A percentile compares a stretch with the other conserved stretches of the same genome.
phyloP scores from a whole-genome alignment of 2,329 filamentous ascomycete species.

The Xylariomycetidae sp. region DNA sequence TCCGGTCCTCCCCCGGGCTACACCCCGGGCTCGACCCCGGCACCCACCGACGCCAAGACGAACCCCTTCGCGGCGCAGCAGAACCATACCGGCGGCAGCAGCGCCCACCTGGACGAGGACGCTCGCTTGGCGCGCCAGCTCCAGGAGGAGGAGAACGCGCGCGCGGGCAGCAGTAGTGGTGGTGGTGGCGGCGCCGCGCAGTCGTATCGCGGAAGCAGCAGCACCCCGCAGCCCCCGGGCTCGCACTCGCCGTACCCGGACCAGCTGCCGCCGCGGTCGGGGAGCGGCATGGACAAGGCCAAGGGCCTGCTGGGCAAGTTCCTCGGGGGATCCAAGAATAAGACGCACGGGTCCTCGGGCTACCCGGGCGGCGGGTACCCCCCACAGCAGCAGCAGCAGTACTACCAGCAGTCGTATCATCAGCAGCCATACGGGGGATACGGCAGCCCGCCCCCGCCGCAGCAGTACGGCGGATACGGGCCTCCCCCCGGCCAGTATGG shows the following conservation, averaged over 20 bases:
- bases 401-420: conserved; percentile 14
- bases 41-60: conserved; percentile 54
- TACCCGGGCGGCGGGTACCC: conserved; percentile 29
- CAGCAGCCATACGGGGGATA: conserved; percentile 22
- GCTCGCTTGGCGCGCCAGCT: conserved; percentile 64
- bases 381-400: conserved; percentile 27
- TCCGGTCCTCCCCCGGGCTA: conserved; percentile 67
- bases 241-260: conserved; percentile 26
- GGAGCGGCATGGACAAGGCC: conserved; percentile 35
- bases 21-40: conserved; percentile 41
- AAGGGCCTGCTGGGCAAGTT: conserved; percentile 32
- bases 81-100: conserved; percentile 11
- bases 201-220: conserved; percentile 24
- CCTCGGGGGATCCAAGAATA: conserved; percentile 26
- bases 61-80: conserved; percentile 60
- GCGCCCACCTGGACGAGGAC: conserved; percentile 24
- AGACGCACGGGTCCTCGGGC: conserved; percentile 22
- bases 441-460: conserved; percentile 25
- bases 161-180: conserved; percentile 25
- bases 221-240: conserved; percentile 22
- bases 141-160: conserved; percentile 78
- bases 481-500: no score
- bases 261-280: conserved; percentile 39
- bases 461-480: conserved; percentile 26
- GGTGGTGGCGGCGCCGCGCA: conserved; percentile 27